A percentile compares a stretch with the other conserved stretches of the same genome.
phyloP scores from a whole-genome alignment of 139 green algal species.

The Haematococcus lacustris region DNA sequence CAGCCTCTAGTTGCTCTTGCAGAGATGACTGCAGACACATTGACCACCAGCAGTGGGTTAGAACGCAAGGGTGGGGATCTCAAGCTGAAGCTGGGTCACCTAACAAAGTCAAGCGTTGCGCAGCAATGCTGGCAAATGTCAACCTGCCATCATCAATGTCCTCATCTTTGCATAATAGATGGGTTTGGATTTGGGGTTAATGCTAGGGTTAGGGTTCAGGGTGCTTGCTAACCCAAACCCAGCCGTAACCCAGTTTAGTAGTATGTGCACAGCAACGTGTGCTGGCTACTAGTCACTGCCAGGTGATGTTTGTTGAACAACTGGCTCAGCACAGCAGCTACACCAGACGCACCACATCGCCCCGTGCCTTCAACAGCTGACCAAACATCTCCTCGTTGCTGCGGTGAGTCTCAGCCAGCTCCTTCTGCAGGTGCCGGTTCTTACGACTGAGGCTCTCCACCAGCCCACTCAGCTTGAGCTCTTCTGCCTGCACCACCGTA shows the following conservation, averaged over 20 bases:
- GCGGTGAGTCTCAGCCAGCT: slow-evolving; percentile 39
- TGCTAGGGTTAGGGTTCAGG: background rate
- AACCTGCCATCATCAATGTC: background rate
- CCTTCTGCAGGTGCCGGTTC: slow-evolving; percentile 37
- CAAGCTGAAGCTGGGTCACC: no score
- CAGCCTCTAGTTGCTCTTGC: background rate
- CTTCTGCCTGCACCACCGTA: slow-evolving; percentile 41
- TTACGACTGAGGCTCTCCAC: slow-evolving; percentile 47
- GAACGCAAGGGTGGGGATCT: no score
- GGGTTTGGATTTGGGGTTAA: no score
- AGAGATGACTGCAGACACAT: background rate
- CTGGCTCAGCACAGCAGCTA: background rate
- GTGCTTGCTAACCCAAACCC: background rate
- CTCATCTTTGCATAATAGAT: background rate
- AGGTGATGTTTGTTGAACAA: background rate
- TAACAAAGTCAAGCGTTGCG: no score
- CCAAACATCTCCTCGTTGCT: slow-evolving; percentile 34
- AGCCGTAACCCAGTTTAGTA: no score
- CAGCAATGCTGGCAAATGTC: background rate
- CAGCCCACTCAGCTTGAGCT: slow-evolving; percentile 30
- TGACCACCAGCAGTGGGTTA: background rate
- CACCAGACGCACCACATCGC: slow-evolving; percentile 2
- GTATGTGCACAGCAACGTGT: background rate
- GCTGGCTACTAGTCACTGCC: background rate
- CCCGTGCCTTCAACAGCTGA: slow-evolving; percentile 33